Percentiles rank a stretch among this genome's conserved stretches.
Evolutionary conservation across 169 alveolate genomes (phyloP).

Genomic region (Blepharisma undulans): DNA sequence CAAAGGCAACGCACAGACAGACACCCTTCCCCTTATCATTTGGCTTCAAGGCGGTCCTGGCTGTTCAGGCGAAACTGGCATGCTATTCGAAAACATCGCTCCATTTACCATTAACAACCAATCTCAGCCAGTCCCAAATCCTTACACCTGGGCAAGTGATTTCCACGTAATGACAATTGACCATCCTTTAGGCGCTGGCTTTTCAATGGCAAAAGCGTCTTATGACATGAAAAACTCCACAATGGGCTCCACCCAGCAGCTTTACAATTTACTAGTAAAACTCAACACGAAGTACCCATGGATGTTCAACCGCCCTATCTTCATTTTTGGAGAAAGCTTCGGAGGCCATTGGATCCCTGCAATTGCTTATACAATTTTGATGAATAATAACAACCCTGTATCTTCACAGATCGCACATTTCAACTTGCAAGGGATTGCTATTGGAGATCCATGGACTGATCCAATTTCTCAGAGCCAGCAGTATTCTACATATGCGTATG

Average conservation of each 20-base stretch:
- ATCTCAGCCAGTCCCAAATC: background rate
- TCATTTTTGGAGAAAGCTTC: conserved; percentile 37
- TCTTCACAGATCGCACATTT: background rate
- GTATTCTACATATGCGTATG: background rate
- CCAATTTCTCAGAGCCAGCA: background rate
- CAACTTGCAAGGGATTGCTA: conserved; percentile 17
- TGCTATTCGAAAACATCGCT: conserved; percentile 22
- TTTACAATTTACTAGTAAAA: conserved; percentile 14
- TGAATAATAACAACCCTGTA: background rate
- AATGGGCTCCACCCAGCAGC: conserved; percentile 7
- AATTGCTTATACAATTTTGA: background rate
- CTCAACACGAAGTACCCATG: conserved; percentile 23
- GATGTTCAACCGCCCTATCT: background rate
- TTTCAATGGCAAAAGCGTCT: background rate
- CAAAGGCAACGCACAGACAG: conserved; percentile 10
- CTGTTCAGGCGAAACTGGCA: conserved; percentile 52
- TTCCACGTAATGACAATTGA: conserved; percentile 34
- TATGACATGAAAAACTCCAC: conserved; percentile 14
- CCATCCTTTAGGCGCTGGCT: conserved; percentile 46
- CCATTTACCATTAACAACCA: background rate
- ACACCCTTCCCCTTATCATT: conserved; percentile 46
- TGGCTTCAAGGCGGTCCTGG: conserved; percentile 69
- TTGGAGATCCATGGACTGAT: conserved; percentile 36
- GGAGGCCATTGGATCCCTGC: conserved; percentile 41
- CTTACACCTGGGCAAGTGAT: conserved; percentile 32